Conservation (phyloP, 495 filamentous ascomycete genomes). For the Wilcoxina mikolae region DNA sequence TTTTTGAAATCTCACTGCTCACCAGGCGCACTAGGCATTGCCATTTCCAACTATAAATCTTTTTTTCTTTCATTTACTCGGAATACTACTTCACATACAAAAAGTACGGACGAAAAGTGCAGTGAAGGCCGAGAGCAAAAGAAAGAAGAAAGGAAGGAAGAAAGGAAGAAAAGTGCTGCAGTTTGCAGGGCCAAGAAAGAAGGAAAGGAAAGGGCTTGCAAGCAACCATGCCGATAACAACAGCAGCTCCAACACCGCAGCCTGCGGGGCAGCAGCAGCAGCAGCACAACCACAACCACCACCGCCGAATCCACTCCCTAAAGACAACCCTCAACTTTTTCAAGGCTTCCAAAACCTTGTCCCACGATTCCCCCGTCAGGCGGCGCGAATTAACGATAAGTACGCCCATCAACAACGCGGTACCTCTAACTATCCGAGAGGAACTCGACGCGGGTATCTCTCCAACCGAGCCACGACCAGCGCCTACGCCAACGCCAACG, state of each 20-base stretch:
- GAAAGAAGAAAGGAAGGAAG: too few relatives aligned
- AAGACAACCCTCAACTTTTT: constrained; percentile 28
- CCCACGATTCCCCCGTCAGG: constrained; percentile 12
- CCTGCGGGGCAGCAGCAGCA: constrained; percentile 15
- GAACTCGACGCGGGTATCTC: background rate
- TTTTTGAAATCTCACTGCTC: too few relatives aligned
- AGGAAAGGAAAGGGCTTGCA: background rate
- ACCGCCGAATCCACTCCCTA: constrained; percentile 24
- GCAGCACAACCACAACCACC: constrained; percentile 13
- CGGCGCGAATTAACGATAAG: constrained; percentile 17
- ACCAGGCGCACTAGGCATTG: too few relatives aligned
- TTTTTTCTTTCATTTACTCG: background rate
- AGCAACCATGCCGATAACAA: constrained; percentile 9
- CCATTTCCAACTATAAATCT: background rate
- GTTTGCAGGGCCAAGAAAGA: background rate
- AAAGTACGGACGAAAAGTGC: background rate
- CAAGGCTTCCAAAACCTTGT: constrained; percentile 17
- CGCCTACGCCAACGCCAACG: constrained; percentile 15
- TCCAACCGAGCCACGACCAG: constrained; percentile 10
- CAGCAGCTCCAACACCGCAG: constrained; percentile 15
- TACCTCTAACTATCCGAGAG: constrained; percentile 8
- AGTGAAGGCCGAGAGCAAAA: background rate
- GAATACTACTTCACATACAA: background rate
- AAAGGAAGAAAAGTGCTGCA: too few relatives aligned
- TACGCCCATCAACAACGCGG: constrained; percentile 12